Conservation (phyloP, 2,329 filamentous ascomycete genomes). For the Anthostomella pinea region DNA sequence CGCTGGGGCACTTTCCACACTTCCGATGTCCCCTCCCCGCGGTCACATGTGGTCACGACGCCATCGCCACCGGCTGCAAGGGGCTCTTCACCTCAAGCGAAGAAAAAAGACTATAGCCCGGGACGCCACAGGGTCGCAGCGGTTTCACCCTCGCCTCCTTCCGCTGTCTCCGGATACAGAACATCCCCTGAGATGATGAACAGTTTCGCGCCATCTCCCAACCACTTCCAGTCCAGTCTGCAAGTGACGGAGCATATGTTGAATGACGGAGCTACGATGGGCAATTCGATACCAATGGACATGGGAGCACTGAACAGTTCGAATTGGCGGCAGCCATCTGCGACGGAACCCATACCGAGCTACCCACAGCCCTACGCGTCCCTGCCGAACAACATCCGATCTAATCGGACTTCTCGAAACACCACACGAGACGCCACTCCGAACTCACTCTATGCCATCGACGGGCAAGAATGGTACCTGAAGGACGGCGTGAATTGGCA, state of each 20-base stretch:
- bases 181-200: constrained; percentile 30
- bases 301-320: constrained; percentile 17
- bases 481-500: constrained; percentile 58
- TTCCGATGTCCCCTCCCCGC: constrained; percentile 58
- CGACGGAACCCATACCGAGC: constrained; percentile 25
- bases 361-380: constrained; percentile 29
- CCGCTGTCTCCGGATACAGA: constrained; percentile 23
- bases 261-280: constrained; percentile 19
- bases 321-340: constrained; percentile 24
- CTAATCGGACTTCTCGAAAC: constrained; percentile 18
- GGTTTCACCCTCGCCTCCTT: constrained; percentile 24
- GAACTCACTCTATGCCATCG: constrained; percentile 39
- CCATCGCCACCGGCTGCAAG: constrained; percentile 22
- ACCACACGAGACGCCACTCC: constrained; percentile 28
- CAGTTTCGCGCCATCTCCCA: constrained; percentile 20
- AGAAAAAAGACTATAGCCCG: constrained; percentile 35
- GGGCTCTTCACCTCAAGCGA: constrained; percentile 18
- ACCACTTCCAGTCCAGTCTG: constrained; percentile 21
- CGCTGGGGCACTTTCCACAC: constrained; percentile 73
- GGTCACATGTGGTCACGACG: constrained; percentile 25
- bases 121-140: constrained; percentile 33
- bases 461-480: constrained; percentile 56
- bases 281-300: constrained; percentile 20
- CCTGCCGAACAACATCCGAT: constrained; percentile 16
- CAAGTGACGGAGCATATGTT: constrained; percentile 17